phyloP scores from a whole-genome alignment of 192 early-diverging fungal genomes.

The Coemansia sp. region DNA sequence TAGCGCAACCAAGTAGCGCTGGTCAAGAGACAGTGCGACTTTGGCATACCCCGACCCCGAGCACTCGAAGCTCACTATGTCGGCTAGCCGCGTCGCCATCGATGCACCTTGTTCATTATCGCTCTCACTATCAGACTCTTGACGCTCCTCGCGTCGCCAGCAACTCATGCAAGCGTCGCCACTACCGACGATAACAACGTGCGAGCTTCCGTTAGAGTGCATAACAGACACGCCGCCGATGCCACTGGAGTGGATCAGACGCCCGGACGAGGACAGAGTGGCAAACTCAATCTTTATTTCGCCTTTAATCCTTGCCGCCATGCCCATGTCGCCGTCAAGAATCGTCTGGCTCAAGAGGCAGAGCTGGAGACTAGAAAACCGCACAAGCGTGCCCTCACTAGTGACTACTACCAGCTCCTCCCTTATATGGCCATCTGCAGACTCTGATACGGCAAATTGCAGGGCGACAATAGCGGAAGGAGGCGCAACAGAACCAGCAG shows the following conservation, averaged over 20 bases:
- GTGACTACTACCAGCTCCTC: conserved; percentile 45
- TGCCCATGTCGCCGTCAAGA: conserved; percentile 25
- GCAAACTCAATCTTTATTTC: conserved; percentile 36
- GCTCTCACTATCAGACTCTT: not conserved
- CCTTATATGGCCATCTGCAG: not conserved
- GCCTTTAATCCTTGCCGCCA: conserved; percentile 23
- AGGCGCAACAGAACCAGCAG: not conserved
- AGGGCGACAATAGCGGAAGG: conserved; percentile 15
- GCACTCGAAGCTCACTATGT: conserved; percentile 30
- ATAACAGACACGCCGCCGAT: conserved; percentile 31
- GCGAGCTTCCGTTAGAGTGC: conserved; percentile 13
- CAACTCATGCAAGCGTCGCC: conserved; percentile 39
- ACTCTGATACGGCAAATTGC: conserved; percentile 20
- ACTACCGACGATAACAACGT: conserved; percentile 28
- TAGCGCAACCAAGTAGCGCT: conserved; percentile 39
- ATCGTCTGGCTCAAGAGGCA: conserved; percentile 35
- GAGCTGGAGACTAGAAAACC: conserved; percentile 37
- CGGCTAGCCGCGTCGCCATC: conserved; percentile 19
- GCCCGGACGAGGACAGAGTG: not conserved
- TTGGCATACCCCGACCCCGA: conserved; percentile 30
- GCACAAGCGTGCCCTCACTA: conserved; percentile 22
- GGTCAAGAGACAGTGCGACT: conserved; percentile 27
- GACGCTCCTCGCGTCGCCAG: conserved; percentile 28
- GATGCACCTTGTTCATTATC: not conserved
- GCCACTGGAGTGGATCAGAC: conserved; percentile 14